A percentile compares a stretch with the other conserved stretches of the same genome.
Evolutionary conservation across 75 land plant genomes (phyloP).

Genomic region (Ceratopteris richardii): DNA sequence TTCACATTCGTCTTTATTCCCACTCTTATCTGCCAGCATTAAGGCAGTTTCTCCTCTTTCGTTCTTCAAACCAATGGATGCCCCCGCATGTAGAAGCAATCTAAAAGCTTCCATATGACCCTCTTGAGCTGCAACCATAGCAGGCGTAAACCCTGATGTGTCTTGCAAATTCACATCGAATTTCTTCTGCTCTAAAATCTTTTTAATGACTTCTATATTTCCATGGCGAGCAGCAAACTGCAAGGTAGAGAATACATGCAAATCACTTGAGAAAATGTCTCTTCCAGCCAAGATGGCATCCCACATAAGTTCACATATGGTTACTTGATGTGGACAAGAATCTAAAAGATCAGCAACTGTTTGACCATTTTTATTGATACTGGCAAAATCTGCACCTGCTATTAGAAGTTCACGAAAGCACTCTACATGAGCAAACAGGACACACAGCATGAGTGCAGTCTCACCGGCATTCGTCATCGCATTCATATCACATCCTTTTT

Average conservation of each 20-base stretch:
- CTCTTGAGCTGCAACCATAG: constrained; percentile 36
- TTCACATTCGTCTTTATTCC: constrained; percentile 21
- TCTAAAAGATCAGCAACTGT: constrained; percentile 27
- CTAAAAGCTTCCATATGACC: constrained; percentile 36
- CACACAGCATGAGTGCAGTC: constrained; percentile 41
- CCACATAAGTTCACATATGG: constrained; percentile 5
- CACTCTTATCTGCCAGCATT: constrained; percentile 11
- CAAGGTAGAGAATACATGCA: constrained; percentile 26
- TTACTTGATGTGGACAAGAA: constrained; percentile 10
- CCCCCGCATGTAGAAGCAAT: constrained; percentile 35
- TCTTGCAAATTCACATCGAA: constrained; percentile 29
- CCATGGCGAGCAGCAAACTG: constrained; percentile 34
- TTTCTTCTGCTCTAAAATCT: constrained; percentile 18
- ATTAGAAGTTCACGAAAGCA: constrained; percentile 35
- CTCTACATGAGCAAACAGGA: constrained; percentile 19
- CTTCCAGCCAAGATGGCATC: constrained; percentile 21
- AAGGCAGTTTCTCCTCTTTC: constrained; percentile 31
- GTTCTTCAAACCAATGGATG: constrained; percentile 31
- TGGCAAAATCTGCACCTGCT: constrained; percentile 43
- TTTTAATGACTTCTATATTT: constrained; percentile 20
- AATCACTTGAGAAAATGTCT: constrained; percentile 24
- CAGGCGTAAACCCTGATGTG: constrained; percentile 26
- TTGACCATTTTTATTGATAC: constrained; percentile 24
- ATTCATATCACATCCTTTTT: constrained; percentile 24
- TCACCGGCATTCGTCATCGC: constrained; percentile 31